phyloP scores from a whole-genome alignment of 73 alveolate species.

The Effrenium voratum region DNA sequence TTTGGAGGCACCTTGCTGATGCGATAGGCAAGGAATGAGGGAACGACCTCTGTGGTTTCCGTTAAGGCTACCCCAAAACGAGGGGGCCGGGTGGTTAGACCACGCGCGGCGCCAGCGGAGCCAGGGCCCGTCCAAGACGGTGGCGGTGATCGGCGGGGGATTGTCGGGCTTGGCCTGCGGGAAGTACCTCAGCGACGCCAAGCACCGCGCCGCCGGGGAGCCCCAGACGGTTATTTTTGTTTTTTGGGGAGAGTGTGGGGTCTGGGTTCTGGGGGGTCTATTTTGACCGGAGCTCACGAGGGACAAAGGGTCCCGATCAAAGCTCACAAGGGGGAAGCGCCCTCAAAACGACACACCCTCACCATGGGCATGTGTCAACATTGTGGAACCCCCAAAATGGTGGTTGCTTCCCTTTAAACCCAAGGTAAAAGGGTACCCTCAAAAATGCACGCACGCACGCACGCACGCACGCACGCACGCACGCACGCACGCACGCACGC shows the following conservation, averaged over 20 bases:
- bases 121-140: constrained; percentile 65
- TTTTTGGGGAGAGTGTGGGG: not conserved
- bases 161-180: constrained; percentile 90
- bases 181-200: constrained; percentile 55
- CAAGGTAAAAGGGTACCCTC: no score
- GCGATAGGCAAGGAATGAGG: no score
- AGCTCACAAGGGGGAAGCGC: not conserved
- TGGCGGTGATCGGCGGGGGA: constrained; percentile 75
- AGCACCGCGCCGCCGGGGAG: constrained; percentile 39
- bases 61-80: no score
- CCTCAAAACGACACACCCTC: not conserved
- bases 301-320: not conserved
- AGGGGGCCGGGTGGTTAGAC: no score
- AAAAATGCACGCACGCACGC: not conserved
- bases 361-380: no score
- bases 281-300: not conserved
- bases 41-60: no score
- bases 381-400: no score
- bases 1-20: no score
- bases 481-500: not conserved
- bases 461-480: not conserved
- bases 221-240: not conserved
- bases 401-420: no score
- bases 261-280: not conserved
- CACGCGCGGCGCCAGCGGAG: no score